Evolutionary conservation across 257 asterid genomes (phyloP), one percentile per base, ranked within the genome.

Genomic region (Solanum bulbocastanum): DNA sequence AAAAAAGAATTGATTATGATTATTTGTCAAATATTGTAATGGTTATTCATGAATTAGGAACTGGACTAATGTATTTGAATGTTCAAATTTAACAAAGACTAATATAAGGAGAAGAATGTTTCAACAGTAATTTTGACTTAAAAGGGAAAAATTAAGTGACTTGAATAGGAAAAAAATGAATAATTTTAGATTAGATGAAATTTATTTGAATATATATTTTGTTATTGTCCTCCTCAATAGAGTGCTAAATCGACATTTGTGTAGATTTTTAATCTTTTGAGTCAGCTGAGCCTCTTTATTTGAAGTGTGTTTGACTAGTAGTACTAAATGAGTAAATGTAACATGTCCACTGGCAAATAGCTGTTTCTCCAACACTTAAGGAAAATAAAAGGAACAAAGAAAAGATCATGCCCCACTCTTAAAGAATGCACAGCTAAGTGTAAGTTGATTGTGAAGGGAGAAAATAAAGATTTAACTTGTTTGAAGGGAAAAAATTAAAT

Each of bases 281-380:
- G 87, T 81, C 73, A 81, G 85, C 71, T 52, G 20, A 72, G 60
- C 52, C 42, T 81, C 65, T 66, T 86, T 71, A 52, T 69, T 86
- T 86, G 71, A 36, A 82, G 76, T 49, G 66, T 49, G 40, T 86
- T 52, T 65, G 90, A 69, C 79, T 89, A 36, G 40, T 81, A 52
- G 15, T 40, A 46, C 25, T 60, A 60, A 60, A 23, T 9, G 69
- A 71, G 66, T 69, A 89, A 46, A 81, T 49, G 85, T 74, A 69
- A 79, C 86, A 86, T 68, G 39, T 68, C 74, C 58, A 44, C 14
- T 33, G 86, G 49, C 83, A 85, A 76, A 10, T 20, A 30, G 83
- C 52, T 39, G 46, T 58, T 25, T 78, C 32, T 44, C 52, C 27
- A 23, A 56, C 16, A 44, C 22, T 79, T 23, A 2, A 6, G 33